These are phyloP conservation scores for Fusarium vanettenii DNA, from an alignment of 2,329 filamentous ascomycete species.

Conservation along the genomic window DNA sequence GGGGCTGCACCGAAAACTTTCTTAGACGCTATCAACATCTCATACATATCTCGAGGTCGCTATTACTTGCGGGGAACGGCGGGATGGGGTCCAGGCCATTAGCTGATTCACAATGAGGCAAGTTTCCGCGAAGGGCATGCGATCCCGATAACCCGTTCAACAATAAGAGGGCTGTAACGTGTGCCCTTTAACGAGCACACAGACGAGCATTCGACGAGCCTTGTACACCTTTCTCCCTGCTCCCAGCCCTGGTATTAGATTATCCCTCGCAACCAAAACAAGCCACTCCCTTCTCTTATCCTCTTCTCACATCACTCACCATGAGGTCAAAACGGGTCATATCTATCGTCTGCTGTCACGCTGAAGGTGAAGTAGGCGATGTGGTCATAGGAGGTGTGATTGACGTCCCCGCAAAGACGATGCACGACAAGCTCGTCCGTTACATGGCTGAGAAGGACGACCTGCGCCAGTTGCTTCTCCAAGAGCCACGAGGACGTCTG, in stretches of 20 bases:
- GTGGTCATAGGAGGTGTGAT: slow-evolving; percentile 60
- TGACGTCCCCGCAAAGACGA: slow-evolving; percentile 55
- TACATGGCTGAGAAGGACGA: slow-evolving; percentile 53
- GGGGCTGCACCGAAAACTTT: neutral
- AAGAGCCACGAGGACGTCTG: slow-evolving; percentile 56
- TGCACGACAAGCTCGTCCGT: slow-evolving; percentile 59
- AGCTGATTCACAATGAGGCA: neutral
- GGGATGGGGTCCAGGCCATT: neutral
- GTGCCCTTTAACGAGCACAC: neutral
- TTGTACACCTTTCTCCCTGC: neutral
- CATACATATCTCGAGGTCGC: neutral
- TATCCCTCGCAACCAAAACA: neutral
- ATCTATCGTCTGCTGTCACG: slow-evolving; percentile 49
- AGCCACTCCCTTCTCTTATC: neutral
- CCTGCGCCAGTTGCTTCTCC: slow-evolving; percentile 53
- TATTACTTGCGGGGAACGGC: neutral
- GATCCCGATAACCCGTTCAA: neutral
- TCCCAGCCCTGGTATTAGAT: neutral
- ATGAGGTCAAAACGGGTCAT: slow-evolving; percentile 25
- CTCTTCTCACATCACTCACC: neutral
- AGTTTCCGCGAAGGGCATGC: neutral
- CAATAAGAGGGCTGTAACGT: neutral
- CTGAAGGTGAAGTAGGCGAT: slow-evolving; percentile 58
- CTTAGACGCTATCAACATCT: neutral
- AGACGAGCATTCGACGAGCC: neutral